Evolutionary conservation across 495 filamentous ascomycete genomes (phyloP).

Genomic region (Pyrenopolyporus hunteri): DNA sequence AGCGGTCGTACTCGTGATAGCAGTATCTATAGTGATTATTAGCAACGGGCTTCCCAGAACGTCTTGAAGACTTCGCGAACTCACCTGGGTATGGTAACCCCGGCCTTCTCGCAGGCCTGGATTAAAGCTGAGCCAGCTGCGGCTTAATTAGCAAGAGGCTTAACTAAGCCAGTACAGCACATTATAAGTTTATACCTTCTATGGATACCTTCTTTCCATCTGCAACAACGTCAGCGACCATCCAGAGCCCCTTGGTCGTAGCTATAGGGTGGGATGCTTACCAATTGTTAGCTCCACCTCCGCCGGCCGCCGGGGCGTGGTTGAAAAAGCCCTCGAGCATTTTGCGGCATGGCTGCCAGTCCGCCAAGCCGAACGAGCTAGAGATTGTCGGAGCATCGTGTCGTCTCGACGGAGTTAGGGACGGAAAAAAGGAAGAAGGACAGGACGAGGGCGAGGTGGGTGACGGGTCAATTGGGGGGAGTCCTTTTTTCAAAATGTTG

Average conservation of each 20-base stretch:
- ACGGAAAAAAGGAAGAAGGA: slow-evolving; percentile 39
- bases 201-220: slow-evolving; percentile 96
- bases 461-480: slow-evolving; percentile 38
- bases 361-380: slow-evolving; percentile 85
- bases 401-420: slow-evolving; percentile 54
- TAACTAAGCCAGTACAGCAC: slow-evolving; percentile 26
- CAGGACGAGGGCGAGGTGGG: slow-evolving; percentile 22
- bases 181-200: slow-evolving; percentile 68
- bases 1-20: slow-evolving; percentile 83
- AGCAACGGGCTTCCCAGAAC: slow-evolving; percentile 37
- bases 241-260: slow-evolving; percentile 15
- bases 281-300: slow-evolving; percentile 96
- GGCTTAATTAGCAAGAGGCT: slow-evolving; percentile 37
- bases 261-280: slow-evolving; percentile 51
- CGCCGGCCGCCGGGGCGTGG: slow-evolving; percentile 71
- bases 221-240: slow-evolving; percentile 51
- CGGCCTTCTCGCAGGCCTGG: slow-evolving; percentile 98
- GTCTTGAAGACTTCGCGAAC: slow-evolving; percentile 15
- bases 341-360: slow-evolving; percentile 68
- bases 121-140: slow-evolving; percentile 91
- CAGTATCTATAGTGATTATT: slow-evolving; percentile 82
- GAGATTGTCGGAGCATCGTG: slow-evolving; percentile 87
- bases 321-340: slow-evolving; percentile 74
- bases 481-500: slow-evolving; percentile 33
- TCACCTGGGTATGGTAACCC: slow-evolving; percentile 84